Evolutionary conservation across 1,284 basidiomycete species (phyloP).

Genomic region (Ustilago bromivora): DNA sequence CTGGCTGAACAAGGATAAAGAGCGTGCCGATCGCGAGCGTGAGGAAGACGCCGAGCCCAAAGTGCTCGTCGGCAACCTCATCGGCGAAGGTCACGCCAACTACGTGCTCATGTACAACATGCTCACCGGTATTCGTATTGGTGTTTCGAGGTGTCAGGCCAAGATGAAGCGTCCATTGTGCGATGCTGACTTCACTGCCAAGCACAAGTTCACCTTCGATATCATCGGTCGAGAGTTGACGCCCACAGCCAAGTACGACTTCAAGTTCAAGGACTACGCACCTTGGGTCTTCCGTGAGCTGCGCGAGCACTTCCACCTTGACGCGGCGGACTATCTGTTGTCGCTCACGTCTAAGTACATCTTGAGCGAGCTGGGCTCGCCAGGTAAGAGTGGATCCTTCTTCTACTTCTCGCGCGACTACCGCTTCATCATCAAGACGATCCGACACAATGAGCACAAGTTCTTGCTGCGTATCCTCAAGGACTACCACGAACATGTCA

Average conservation of each 20-base stretch:
- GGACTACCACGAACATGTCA: conserved; percentile 87
- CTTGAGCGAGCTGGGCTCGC: conserved; percentile 96
- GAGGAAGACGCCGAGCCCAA: conserved; percentile 55
- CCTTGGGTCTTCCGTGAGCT: conserved; percentile 97
- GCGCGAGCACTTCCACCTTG: conserved; percentile 92
- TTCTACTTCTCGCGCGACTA: conserved; percentile 99
- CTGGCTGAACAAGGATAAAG: conserved; percentile 36
- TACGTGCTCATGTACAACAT: conserved; percentile 99
- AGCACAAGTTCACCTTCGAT: conserved; percentile 97
- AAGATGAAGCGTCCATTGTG: conserved; percentile 88
- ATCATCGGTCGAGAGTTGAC: conserved; percentile 97
- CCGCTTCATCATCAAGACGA: conserved; percentile 99
- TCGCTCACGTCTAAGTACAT: conserved; percentile 98
- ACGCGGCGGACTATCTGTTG: conserved; percentile 95
- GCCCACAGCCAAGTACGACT: conserved; percentile 93
- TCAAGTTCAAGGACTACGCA: conserved; percentile 99
- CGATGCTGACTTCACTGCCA: conserved; percentile 86
- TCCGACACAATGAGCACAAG: conserved; percentile 92
- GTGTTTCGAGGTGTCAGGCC: conserved; percentile 93
- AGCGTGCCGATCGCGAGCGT: conserved; percentile 34
- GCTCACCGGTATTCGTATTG: conserved; percentile 97
- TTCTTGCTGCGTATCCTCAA: conserved; percentile 87
- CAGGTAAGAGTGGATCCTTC: conserved; percentile 97
- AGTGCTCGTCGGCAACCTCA: conserved; percentile 91
- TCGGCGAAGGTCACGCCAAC: conserved; percentile 96